Conservation (phyloP, 2,329 filamentous ascomycete genomes). For the Sporothrix brasiliensis region DNA sequence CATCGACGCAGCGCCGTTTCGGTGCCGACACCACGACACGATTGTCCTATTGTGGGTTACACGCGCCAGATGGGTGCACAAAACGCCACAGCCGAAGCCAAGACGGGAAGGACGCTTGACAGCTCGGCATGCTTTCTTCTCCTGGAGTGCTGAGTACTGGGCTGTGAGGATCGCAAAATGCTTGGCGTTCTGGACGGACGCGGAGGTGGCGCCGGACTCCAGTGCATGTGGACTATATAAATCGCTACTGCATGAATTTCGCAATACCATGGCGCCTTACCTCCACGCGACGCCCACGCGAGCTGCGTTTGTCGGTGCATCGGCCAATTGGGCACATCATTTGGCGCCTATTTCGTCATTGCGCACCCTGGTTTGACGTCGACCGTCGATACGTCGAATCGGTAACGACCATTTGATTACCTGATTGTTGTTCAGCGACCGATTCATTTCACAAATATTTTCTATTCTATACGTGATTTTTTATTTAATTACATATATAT, state of each 20-base stretch:
- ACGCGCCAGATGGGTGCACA: too few relatives aligned
- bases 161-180: not conserved
- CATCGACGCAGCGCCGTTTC: not conserved
- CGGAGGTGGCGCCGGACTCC: too few relatives aligned
- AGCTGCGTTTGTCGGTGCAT: not conserved
- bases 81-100: slow-evolving; percentile 10
- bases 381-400: too few relatives aligned
- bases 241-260: not conserved
- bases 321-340: not conserved
- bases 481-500: too few relatives aligned
- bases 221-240: not conserved
- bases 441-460: too few relatives aligned
- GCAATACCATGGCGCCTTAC: not conserved
- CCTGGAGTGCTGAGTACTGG: not conserved
- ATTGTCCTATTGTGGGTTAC: too few relatives aligned
- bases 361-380: not conserved
- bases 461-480: too few relatives aligned
- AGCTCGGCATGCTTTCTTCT: not conserved
- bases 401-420: too few relatives aligned
- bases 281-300: not conserved
- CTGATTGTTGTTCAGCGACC: too few relatives aligned
- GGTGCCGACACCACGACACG: too few relatives aligned
- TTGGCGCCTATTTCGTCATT: not conserved
- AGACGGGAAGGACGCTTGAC: not conserved
- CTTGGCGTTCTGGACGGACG: not conserved